Conservation (phyloP, 257 asterid genomes). For the Cordia subcordata region DNA sequence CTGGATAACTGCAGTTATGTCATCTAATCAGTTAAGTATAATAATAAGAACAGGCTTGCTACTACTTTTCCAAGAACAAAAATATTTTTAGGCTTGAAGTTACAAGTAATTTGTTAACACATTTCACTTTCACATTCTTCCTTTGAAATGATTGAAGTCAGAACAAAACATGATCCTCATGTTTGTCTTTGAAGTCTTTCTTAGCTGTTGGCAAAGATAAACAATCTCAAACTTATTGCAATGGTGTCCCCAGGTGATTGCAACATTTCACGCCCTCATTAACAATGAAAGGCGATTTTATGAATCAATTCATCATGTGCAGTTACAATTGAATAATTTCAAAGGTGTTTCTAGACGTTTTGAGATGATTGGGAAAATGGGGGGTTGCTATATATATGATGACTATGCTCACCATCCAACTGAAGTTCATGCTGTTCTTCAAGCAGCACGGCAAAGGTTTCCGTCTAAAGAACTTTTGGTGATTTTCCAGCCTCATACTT, state of each 20-base stretch:
- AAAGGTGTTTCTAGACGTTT: slow-evolving; percentile 32
- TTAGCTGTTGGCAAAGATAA: too few species aligned
- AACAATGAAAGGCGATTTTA: slow-evolving; percentile 16
- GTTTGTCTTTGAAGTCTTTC: too few species aligned
- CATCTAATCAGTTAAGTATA: too few species aligned
- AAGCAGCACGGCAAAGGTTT: slow-evolving; percentile 33
- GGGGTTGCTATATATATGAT: slow-evolving; percentile 29
- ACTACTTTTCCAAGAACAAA: too few species aligned
- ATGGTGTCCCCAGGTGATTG: slow-evolving; percentile 23
- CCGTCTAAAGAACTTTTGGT: slow-evolving; percentile 30
- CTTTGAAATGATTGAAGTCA: too few species aligned
- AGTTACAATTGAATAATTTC: slow-evolving; percentile 24
- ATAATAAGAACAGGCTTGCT: too few species aligned
- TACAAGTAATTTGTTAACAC: too few species aligned
- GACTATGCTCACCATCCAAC: slow-evolving; percentile 43
- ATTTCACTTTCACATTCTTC: too few species aligned
- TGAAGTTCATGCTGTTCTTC: slow-evolving; percentile 27
- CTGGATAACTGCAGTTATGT: too few species aligned
- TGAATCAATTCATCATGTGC: slow-evolving; percentile 21
- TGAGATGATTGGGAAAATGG: slow-evolving; percentile 29
- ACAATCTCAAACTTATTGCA: too few species aligned
- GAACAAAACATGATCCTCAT: too few species aligned
- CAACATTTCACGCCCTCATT: slow-evolving; percentile 23
- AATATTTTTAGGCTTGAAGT: too few species aligned
- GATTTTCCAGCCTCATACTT: slow-evolving; percentile 40